Base-by-base conservation (phyloP, 2,329 filamentous ascomycete species). In the Cladosporium sp. region DNA sequence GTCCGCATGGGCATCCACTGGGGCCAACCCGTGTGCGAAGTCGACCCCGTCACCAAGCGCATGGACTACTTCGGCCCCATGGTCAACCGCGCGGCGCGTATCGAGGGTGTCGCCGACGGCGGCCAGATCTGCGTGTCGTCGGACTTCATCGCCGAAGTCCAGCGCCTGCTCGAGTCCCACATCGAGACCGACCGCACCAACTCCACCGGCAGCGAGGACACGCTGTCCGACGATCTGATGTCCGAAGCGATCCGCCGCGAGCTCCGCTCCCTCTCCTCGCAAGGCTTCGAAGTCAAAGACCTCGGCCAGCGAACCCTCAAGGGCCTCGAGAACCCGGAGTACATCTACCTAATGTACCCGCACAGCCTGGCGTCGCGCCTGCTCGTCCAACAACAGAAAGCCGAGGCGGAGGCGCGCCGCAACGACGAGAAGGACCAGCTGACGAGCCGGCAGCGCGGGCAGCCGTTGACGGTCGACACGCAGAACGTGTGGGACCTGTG, bases 41-140 rank as follows among this genome's bases (percentile, higher is more conserved):
- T 86, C 45, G 93, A 98, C 70, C 93, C 93, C 0, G 91, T 98
- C 46, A 98, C 93, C 1, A 86, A 91, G 54, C 89, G 93, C 58
- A 98, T 98, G 93, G 93, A 98, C 65, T 98, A 98, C 73, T 98
- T 97, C 67, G 93, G 93, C 0, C 93, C 93, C 11, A 98, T 98
- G 90, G 93, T 98, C 64, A 98, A 98, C 72, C 91, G 95, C 66
- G 89, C 93, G 0, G 87, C 93, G 13, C 87, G 93, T 73, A 95
- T 98, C 59, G 93, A 89, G 6, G 86, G 89, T 18, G 91, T 95
- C 41, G 93, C 93, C 34, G 93, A 98, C 67, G 93, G 93, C 56
- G 93, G 93, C 0, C 92, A 98, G 68, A 96, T 97, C 59, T 93
- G 92, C 0, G 93, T 97, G 1, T 96, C 91, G 1, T 90, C 90